These are phyloP conservation scores for Nicotiana sylvestris DNA, from an alignment of 257 asterid species.

Conservation along the genomic window DNA sequence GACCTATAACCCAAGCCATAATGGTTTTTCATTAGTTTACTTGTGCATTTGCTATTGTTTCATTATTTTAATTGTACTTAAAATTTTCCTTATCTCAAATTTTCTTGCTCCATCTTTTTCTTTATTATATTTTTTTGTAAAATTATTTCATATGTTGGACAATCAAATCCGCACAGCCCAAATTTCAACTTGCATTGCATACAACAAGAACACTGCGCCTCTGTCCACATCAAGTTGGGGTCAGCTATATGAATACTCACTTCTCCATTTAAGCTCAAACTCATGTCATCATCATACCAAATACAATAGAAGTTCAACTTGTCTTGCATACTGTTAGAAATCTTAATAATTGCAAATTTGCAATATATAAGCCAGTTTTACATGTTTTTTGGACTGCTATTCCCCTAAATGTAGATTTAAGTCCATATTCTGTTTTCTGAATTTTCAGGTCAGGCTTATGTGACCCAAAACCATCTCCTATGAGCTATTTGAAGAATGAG, in stretches of 20 bases:
- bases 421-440: conserved; percentile 8
- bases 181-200: neutral
- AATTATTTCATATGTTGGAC: neutral
- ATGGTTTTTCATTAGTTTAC: neutral
- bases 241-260: too few relatives aligned
- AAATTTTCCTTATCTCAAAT: neutral
- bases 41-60: neutral
- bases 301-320: neutral
- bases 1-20: neutral
- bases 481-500: conserved; percentile 68
- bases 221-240: too few relatives aligned
- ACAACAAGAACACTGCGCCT: too few relatives aligned
- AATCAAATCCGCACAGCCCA: neutral
- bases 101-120: neutral
- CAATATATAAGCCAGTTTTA: neutral
- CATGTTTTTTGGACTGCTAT: neutral
- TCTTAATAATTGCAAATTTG: neutral
- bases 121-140: too few relatives aligned
- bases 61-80: neutral
- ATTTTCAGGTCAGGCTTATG: conserved; percentile 66
- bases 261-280: too few relatives aligned
- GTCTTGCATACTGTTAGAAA: neutral
- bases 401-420: neutral
- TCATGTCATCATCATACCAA: too few relatives aligned
- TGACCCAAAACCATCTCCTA: conserved; percentile 56